Conservation (phyloP, 139 green algal genomes). For the Nannochloris sp. region DNA sequence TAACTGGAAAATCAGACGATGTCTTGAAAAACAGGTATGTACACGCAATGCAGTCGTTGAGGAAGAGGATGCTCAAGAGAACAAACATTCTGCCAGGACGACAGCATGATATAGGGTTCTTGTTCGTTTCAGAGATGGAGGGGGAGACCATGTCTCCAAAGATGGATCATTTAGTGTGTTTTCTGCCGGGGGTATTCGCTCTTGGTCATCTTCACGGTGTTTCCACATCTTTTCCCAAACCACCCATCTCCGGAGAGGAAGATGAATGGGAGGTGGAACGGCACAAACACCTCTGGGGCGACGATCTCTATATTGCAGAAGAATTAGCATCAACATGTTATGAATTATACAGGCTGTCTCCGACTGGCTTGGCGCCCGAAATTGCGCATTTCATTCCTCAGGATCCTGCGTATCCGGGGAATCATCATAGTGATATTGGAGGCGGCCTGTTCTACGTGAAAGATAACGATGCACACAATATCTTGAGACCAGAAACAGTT, state of each 20-base stretch:
- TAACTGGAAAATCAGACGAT: constrained; percentile 24
- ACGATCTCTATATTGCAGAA: constrained; percentile 49
- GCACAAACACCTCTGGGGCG: not conserved
- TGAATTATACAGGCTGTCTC: constrained; percentile 51
- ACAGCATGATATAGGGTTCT: constrained; percentile 35
- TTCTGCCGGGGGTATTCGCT: constrained; percentile 68
- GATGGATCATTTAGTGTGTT: constrained; percentile 84
- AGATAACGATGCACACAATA: constrained; percentile 46
- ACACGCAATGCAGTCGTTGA: constrained; percentile 44
- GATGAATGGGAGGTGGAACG: not conserved
- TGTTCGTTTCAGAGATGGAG: constrained; percentile 46
- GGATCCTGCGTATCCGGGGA: constrained; percentile 28
- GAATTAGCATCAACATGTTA: constrained; percentile 69
- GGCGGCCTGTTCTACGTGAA: constrained; percentile 42
- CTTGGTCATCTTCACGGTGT: constrained; percentile 52
- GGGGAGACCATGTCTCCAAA: constrained; percentile 13
- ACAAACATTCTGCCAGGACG: not conserved
- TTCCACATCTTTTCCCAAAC: constrained; percentile 15
- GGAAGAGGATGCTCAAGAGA: constrained; percentile 46
- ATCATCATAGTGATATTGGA: constrained; percentile 21
- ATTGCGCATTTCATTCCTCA: constrained; percentile 40
- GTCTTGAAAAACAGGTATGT: constrained; percentile 35
- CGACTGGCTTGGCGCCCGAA: constrained; percentile 49
- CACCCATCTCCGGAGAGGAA: not conserved
- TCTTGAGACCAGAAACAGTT: constrained; percentile 72